A percentile compares a stretch with the other conserved stretches of the same genome.
These are phyloP conservation scores for Quercus tomentella DNA, from an alignment of 331 rosid species.

Conservation along the genomic window DNA sequence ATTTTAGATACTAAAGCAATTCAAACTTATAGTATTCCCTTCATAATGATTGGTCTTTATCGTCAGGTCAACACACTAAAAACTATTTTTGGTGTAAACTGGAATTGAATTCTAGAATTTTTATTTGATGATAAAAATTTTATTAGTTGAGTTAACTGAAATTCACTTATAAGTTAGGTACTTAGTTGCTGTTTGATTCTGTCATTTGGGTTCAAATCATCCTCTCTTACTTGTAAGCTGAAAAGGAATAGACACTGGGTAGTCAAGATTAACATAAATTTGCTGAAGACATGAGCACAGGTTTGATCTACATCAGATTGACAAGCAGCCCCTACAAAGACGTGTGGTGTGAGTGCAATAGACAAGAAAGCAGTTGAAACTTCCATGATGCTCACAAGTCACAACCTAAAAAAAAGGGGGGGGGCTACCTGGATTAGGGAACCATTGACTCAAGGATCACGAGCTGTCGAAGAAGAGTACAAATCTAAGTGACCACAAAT, in stretches of 20 bases:
- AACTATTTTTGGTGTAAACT: too few species aligned
- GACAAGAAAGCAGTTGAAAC: neutral
- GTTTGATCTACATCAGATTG: neutral
- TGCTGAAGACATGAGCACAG: neutral
- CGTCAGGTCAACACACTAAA: accelerated
- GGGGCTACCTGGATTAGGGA: neutral
- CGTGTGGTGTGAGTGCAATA: neutral
- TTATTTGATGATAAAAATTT: too few species aligned
- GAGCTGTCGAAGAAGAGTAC: neutral
- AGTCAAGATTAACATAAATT: neutral
- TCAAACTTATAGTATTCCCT: too few species aligned
- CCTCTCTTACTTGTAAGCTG: neutral
- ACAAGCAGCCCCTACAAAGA: neutral
- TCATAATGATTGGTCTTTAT: too few species aligned
- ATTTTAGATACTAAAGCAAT: too few species aligned
- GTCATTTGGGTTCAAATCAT: too few species aligned
- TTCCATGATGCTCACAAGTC: neutral
- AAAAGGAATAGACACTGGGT: neutral
- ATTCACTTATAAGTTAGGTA: too few species aligned
- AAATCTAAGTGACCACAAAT: neutral
- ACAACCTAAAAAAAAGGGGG: neutral
- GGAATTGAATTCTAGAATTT: too few species aligned
- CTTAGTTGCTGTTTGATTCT: too few species aligned
- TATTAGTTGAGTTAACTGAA: too few species aligned
- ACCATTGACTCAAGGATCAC: neutral